phyloP scores from a whole-genome alignment of 1,284 basidiomycete genomes.

The Ustilago curta region DNA sequence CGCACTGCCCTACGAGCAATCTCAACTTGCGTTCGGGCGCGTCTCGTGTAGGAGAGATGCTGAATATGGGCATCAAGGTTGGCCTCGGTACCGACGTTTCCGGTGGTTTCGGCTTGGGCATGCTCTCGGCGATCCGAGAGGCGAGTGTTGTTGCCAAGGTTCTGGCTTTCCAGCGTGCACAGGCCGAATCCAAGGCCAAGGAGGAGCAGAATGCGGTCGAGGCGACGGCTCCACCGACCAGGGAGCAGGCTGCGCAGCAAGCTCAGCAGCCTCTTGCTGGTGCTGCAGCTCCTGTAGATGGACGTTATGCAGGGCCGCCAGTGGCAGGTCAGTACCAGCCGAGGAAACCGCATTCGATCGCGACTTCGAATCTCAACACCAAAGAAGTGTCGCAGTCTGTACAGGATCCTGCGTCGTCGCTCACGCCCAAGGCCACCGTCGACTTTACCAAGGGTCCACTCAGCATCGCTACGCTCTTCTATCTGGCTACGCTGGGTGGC shows the following conservation, averaged over 20 bases:
- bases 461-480: constrained; percentile 81
- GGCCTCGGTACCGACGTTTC: constrained; percentile 87
- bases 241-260: constrained; percentile 21
- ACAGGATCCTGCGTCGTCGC: constrained; percentile 36
- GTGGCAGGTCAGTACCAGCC: constrained; percentile 49
- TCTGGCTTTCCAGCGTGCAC: constrained; percentile 69
- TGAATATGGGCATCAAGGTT: constrained; percentile 88
- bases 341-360: constrained; percentile 38
- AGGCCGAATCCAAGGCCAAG: constrained; percentile 44
- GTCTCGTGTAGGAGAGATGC: constrained; percentile 80
- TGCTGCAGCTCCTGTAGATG: constrained; percentile 35
- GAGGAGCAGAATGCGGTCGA: constrained; percentile 23
- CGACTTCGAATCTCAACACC: constrained; percentile 38
- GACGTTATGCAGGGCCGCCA: constrained; percentile 44
- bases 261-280: constrained; percentile 35
- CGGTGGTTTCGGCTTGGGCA: constrained; percentile 86
- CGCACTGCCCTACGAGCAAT: constrained; percentile 90
- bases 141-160: constrained; percentile 87
- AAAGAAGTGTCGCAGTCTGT: constrained; percentile 27
- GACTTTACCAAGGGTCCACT: constrained; percentile 77
- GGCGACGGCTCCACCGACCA: constrained; percentile 24
- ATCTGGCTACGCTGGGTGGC: constrained; percentile 91
- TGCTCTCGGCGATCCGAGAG: constrained; percentile 83
- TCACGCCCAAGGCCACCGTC: constrained; percentile 20
- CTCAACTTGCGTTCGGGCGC: constrained; percentile 88